These are phyloP conservation scores for Antarctomyces pellizariae DNA, from an alignment of 495 filamentous ascomycete species.

Conservation along the genomic window DNA sequence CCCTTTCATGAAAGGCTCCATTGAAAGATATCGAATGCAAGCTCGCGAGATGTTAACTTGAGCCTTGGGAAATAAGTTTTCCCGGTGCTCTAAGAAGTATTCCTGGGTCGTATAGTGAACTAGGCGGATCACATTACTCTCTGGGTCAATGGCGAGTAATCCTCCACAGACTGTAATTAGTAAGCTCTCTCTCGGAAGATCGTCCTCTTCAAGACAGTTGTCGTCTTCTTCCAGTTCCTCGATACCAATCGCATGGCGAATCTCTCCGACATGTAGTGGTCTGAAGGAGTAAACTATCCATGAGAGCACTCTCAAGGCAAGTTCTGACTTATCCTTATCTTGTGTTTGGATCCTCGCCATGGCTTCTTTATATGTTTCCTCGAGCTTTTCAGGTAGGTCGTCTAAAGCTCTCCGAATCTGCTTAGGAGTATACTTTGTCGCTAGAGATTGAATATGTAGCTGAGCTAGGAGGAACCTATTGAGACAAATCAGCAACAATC, in stretches of 20 bases:
- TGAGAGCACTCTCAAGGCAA: constrained; percentile 1
- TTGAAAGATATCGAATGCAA: constrained; percentile 3
- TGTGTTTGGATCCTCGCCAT: constrained; percentile 6
- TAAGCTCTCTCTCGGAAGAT: constrained; percentile 1
- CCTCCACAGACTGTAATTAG: constrained; percentile 9
- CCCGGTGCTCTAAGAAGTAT: constrained; percentile 9
- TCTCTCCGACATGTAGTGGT: not conserved
- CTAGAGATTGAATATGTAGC: constrained; percentile 6
- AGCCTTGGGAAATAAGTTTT: not conserved
- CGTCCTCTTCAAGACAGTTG: constrained; percentile 1
- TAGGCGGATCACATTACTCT: constrained; percentile 11
- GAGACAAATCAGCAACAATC: constrained; percentile 2
- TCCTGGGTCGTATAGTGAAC: constrained; percentile 14
- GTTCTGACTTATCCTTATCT: constrained; percentile 5
- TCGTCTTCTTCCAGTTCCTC: not conserved
- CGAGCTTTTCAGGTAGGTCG: not conserved
- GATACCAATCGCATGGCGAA: constrained; percentile 1
- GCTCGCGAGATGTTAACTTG: not conserved
- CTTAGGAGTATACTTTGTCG: constrained; percentile 4
- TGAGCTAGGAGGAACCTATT: constrained; percentile 10
- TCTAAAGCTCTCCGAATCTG: constrained; percentile 5
- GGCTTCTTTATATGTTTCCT: constrained; percentile 3
- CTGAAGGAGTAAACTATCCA: constrained; percentile 1
- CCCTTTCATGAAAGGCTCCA: not conserved
- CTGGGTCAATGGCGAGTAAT: constrained; percentile 13